phyloP scores from a whole-genome alignment of 164 flowering plant species.

The Dillenia suffruticosa region DNA sequence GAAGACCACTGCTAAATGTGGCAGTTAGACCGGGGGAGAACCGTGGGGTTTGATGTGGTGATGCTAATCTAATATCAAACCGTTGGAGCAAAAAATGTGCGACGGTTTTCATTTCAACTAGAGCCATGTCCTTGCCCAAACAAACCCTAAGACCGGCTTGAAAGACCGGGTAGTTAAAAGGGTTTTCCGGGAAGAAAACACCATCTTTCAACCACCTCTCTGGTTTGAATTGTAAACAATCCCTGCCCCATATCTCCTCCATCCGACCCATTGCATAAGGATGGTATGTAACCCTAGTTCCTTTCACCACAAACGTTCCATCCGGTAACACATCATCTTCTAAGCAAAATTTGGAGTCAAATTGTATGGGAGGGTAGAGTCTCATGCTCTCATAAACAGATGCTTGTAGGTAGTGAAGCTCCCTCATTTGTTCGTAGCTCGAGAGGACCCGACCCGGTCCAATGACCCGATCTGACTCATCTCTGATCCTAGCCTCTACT shows the following conservation, averaged over 20 bases:
- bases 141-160: constrained; percentile 66
- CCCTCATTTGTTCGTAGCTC: constrained; percentile 31
- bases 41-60: constrained; percentile 9
- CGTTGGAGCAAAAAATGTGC: constrained; percentile 27
- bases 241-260: constrained; percentile 65
- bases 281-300: constrained; percentile 70
- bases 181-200: constrained; percentile 26
- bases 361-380: constrained; percentile 62
- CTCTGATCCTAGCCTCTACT: constrained; percentile 24
- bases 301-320: constrained; percentile 44
- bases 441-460: constrained; percentile 11
- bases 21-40: constrained; percentile 68
- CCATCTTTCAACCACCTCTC: constrained; percentile 67
- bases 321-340: constrained; percentile 66
- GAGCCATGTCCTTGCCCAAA: constrained; percentile 64
- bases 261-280: constrained; percentile 83
- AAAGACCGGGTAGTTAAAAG: constrained; percentile 63
- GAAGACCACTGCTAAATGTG: constrained; percentile 40
- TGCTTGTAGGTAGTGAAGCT: constrained; percentile 63
- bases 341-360: constrained; percentile 52
- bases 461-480: constrained; percentile 33
- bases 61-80: constrained; percentile 21
- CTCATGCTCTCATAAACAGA: constrained; percentile 59
- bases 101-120: constrained; percentile 43
- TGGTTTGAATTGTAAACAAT: constrained; percentile 62